Evolutionary conservation across 768 basidiomycete species (phyloP).

Genomic region (Crepidotus variabilis): DNA sequence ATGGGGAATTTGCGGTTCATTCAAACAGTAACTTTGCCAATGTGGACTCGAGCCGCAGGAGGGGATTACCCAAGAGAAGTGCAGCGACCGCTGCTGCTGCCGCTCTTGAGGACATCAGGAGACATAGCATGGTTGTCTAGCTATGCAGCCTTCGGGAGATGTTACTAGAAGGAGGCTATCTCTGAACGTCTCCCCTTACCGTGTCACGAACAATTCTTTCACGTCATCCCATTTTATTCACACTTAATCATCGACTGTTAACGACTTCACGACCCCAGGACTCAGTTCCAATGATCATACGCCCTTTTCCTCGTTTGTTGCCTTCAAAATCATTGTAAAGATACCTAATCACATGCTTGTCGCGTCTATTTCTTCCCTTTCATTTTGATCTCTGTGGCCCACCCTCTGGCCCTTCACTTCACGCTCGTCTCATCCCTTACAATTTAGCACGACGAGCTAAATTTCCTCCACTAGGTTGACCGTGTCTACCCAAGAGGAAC

Average conservation of each 20-base stretch:
- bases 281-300: not conserved
- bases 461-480: not conserved
- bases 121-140: slow-evolving; percentile 62
- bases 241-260: not conserved
- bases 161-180: not conserved
- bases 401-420: not conserved
- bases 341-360: not conserved
- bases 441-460: not conserved
- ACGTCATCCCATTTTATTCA: too few species aligned
- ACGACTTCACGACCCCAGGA: not conserved
- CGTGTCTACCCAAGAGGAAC: too few species aligned
- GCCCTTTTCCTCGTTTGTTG: not conserved
- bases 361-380: not conserved
- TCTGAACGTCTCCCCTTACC: not conserved
- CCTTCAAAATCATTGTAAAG: not conserved
- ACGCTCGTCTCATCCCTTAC: not conserved
- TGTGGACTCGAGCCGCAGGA: slow-evolving; percentile 48
- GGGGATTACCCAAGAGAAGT: slow-evolving; percentile 29
- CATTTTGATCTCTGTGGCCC: not conserved
- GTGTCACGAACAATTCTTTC: not conserved
- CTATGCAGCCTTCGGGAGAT: not conserved
- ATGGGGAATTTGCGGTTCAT: slow-evolving; percentile 52
- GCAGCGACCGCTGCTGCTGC: slow-evolving; percentile 24
- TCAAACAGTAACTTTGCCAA: slow-evolving; percentile 35
- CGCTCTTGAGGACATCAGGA: slow-evolving; percentile 50